phyloP scores from a whole-genome alignment of 805 yeast genomes.

The Wickerhamiella bombiphila region DNA sequence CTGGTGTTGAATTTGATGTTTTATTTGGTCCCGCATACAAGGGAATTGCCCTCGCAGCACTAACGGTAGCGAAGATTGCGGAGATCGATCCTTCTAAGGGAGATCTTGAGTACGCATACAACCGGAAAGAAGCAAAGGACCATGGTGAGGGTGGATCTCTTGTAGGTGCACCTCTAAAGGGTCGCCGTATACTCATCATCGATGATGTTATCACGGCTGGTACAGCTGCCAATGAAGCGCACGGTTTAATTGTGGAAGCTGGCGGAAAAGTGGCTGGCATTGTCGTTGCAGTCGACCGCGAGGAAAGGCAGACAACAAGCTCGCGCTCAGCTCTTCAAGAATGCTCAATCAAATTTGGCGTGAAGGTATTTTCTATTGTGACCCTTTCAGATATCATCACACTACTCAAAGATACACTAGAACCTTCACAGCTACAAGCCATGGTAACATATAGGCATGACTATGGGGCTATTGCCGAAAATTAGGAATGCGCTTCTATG shows the following conservation, averaged over 20 bases:
- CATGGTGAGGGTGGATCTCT: constrained; percentile 97
- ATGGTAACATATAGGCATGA: constrained; percentile 20
- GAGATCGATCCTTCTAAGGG: constrained; percentile 63
- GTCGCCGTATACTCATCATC: constrained; percentile 64
- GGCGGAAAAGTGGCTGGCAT: constrained; percentile 69
- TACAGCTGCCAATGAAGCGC: constrained; percentile 92
- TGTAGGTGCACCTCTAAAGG: constrained; percentile 67
- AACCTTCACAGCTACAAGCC: constrained; percentile 17
- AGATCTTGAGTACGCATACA: constrained; percentile 74
- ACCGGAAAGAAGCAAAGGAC: constrained; percentile 77
- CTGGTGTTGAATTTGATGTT: constrained; percentile 75
- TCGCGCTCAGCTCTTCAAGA: constrained; percentile 67
- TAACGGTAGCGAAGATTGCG: constrained; percentile 81
- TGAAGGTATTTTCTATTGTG: constrained; percentile 77
- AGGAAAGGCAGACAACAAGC: constrained; percentile 62
- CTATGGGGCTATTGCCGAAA: constrained; percentile 18
- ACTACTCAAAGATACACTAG: constrained; percentile 30
- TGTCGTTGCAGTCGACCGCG: constrained; percentile 87
- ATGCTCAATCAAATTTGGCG: constrained; percentile 52
- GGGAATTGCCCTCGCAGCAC: constrained; percentile 90
- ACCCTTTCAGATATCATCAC: constrained; percentile 58
- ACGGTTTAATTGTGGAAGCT: constrained; percentile 54
- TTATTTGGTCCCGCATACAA: constrained; percentile 96
- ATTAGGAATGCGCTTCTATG: background rate
- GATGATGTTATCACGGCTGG: constrained; percentile 99